Conservation (phyloP, 2,329 filamentous ascomycete species). For the Ophiostoma triangulosporum region DNA sequence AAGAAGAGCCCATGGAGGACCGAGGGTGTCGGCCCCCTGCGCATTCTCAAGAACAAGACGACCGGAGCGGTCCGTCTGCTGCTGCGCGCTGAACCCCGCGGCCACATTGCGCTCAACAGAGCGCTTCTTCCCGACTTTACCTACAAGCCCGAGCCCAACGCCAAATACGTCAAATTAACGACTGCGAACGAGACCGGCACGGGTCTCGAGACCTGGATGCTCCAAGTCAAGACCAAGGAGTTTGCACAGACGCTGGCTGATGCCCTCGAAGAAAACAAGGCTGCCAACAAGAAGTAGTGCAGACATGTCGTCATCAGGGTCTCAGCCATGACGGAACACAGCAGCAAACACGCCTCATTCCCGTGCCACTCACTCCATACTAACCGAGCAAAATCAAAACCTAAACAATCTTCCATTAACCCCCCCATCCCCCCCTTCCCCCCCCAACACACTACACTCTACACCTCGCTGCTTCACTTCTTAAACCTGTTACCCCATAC, state of each 20-base stretch:
- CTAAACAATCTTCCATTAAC: neutral
- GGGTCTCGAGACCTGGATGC: constrained; percentile 53
- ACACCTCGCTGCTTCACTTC: neutral
- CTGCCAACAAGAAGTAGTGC: constrained; percentile 41
- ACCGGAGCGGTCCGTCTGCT: constrained; percentile 55
- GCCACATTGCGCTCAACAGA: constrained; percentile 61
- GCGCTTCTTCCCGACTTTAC: constrained; percentile 44
- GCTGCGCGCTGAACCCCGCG: constrained; percentile 61
- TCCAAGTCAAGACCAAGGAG: constrained; percentile 55
- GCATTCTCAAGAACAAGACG: constrained; percentile 59
- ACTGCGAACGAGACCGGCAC: constrained; percentile 44
- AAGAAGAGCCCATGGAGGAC: constrained; percentile 50
- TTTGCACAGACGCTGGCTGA: constrained; percentile 40
- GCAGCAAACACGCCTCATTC: neutral
- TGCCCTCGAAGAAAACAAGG: constrained; percentile 39
- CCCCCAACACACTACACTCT: neutral
- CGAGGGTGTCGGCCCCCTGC: constrained; percentile 57
- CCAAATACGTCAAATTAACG: constrained; percentile 46
- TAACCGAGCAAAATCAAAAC: neutral
- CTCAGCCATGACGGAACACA: neutral
- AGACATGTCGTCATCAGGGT: no score
- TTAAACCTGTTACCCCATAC: neutral
- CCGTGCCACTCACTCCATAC: neutral
- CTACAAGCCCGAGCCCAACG: constrained; percentile 43
- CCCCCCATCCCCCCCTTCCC: no score